Conservation (phyloP, 2,329 filamentous ascomycete species). For the Aspergillus sp. region DNA sequence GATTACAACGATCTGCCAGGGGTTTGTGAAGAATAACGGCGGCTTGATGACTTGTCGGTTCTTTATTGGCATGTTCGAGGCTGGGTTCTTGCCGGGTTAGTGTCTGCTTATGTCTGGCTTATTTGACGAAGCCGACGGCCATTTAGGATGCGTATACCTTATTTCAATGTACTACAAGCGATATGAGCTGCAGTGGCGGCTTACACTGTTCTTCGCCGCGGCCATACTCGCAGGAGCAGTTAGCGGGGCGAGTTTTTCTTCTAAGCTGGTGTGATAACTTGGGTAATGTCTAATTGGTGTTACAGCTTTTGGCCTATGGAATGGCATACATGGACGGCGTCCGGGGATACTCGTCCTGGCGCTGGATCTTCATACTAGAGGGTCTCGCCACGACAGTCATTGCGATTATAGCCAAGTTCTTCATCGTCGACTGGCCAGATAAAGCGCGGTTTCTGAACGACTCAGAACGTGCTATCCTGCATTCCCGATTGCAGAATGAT, state of each 20-base stretch:
- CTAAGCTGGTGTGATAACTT: neutral
- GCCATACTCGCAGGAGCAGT: constrained; percentile 14
- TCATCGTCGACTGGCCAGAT: neutral
- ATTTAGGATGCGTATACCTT: constrained; percentile 12
- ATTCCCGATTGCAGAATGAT: neutral
- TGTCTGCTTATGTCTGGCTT: no score
- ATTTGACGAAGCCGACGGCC: no score
- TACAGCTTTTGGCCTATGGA: constrained; percentile 1
- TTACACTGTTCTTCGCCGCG: constrained; percentile 15
- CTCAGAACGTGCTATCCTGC: neutral
- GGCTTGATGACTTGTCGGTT: neutral
- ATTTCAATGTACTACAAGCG: constrained; percentile 17
- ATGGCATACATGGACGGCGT: constrained; percentile 9
- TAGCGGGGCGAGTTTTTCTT: constrained; percentile 6
- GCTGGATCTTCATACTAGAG: constrained; percentile 20
- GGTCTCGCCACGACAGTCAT: constrained; percentile 9
- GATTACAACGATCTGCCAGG: no score
- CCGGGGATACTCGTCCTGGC: constrained; percentile 15
- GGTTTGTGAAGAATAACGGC: no score
- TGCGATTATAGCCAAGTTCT: constrained; percentile 6
- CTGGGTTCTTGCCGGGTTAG: constrained; percentile 11
- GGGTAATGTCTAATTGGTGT: neutral
- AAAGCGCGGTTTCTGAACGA: neutral
- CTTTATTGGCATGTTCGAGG: constrained; percentile 14
- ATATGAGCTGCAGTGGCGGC: constrained; percentile 14